A percentile compares a stretch with the other conserved stretches of the same genome.
These are phyloP conservation scores for Globisporangium iwayamae DNA, from an alignment of 352 stramenopile genomes.

Conservation along the genomic window DNA sequence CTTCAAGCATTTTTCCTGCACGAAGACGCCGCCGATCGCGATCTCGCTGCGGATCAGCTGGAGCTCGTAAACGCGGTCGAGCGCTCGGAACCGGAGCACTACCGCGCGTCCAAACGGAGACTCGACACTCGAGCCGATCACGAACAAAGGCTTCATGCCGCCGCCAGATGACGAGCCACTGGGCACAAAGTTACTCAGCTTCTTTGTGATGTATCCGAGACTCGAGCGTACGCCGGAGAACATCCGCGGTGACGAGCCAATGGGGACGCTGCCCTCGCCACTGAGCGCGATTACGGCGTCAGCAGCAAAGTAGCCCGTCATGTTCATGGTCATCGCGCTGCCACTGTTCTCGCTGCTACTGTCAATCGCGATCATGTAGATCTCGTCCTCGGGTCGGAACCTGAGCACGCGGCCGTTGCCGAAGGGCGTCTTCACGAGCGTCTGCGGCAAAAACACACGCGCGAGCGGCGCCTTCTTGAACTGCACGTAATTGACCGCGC, in stretches of 20 bases:
- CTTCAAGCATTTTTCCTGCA: conserved; percentile 54
- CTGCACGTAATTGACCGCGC: conserved; percentile 54
- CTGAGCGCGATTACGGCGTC: conserved; percentile 43
- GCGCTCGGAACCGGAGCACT: conserved; percentile 59
- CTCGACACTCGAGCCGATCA: conserved; percentile 51
- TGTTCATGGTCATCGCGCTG: conserved; percentile 29
- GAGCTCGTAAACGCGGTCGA: conserved; percentile 68
- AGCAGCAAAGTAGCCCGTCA: conserved; percentile 44
- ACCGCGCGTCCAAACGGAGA: conserved; percentile 73
- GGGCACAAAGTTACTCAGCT: conserved; percentile 70
- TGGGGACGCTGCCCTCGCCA: conserved; percentile 26
- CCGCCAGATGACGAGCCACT: conserved; percentile 17
- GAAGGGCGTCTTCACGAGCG: conserved; percentile 74
- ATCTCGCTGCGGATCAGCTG: conserved; percentile 45
- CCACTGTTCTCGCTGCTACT: conserved; percentile 9
- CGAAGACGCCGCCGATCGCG: conserved; percentile 35
- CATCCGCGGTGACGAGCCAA: conserved; percentile 56
- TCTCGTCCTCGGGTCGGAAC: conserved; percentile 67
- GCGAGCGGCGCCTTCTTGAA: conserved; percentile 40
- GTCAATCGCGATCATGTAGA: conserved; percentile 62
- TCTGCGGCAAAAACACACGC: conserved; percentile 44
- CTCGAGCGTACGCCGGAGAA: conserved; percentile 69
- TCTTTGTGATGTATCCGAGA: conserved; percentile 79
- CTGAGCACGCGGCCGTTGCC: conserved; percentile 58
- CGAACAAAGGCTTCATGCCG: conserved; percentile 44